phyloP scores from a whole-genome alignment of 164 flowering plant species.

The Protea cynaroides region DNA sequence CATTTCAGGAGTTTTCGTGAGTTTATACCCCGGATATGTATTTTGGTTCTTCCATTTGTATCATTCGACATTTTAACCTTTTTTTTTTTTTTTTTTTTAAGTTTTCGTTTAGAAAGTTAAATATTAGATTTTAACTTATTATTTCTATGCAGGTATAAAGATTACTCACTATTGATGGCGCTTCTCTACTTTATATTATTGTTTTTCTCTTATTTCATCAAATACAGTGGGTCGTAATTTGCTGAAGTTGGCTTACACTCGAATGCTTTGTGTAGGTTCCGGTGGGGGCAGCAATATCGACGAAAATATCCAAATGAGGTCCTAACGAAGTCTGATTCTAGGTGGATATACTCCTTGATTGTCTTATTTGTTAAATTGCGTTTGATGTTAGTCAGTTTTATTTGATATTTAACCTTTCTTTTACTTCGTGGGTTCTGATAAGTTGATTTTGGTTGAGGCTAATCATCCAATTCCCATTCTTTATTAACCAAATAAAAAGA shows the following conservation, averaged over 20 bases:
- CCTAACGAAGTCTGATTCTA: slow-evolving; percentile 55
- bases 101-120: background rate
- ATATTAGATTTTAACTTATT: too few relatives aligned
- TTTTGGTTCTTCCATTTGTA: background rate
- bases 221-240: background rate
- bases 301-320: slow-evolving; percentile 72
- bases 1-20: slow-evolving; percentile 94
- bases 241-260: background rate
- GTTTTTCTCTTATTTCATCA: background rate
- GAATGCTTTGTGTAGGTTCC: slow-evolving; percentile 39
- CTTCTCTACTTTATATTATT: background rate
- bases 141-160: too few relatives aligned
- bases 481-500: too few relatives aligned
- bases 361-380: background rate
- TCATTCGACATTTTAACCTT: background rate
- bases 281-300: slow-evolving; percentile 82
- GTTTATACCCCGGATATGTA: too few relatives aligned
- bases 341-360: slow-evolving; percentile 26
- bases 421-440: background rate
- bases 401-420: background rate
- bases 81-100: background rate
- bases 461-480: too few relatives aligned
- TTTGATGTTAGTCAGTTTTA: background rate
- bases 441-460: background rate
- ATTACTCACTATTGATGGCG: background rate